A percentile compares a stretch with the other conserved stretches of the same genome.
Evolutionary conservation across 1,139 yeast genomes (phyloP).

Genomic region (Debaryomyces singareniensis): DNA sequence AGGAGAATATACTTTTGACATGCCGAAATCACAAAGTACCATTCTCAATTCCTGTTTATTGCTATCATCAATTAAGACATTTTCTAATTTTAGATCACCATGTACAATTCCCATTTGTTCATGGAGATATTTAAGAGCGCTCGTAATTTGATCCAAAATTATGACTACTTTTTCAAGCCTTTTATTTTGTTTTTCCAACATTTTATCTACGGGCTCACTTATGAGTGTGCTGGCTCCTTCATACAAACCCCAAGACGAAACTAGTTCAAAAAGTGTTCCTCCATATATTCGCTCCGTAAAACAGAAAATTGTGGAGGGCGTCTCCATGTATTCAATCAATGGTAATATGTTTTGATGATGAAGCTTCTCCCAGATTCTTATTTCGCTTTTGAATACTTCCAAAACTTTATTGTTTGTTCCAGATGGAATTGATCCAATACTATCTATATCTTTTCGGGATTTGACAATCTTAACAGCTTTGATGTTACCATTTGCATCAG

Average conservation of each 20-base stretch:
- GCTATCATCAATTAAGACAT: constrained; percentile 55
- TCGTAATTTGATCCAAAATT: constrained; percentile 43
- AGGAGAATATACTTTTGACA: constrained; percentile 42
- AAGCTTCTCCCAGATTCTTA: constrained; percentile 65
- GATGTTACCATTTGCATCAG: constrained; percentile 31
- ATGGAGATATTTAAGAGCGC: constrained; percentile 70
- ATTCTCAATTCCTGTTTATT: constrained; percentile 23
- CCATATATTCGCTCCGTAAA: constrained; percentile 66
- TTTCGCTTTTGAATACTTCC: constrained; percentile 62
- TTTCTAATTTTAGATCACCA: constrained; percentile 86
- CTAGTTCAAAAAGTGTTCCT: constrained; percentile 79
- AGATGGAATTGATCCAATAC: constrained; percentile 6
- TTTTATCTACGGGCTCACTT: constrained; percentile 22
- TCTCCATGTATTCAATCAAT: constrained; percentile 55
- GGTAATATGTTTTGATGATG: constrained; percentile 62
- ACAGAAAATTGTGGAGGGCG: constrained; percentile 61
- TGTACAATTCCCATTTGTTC: constrained; percentile 62
- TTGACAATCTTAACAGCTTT: constrained; percentile 77
- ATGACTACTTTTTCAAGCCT: constrained; percentile 20
- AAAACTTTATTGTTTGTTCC: constrained; percentile 24
- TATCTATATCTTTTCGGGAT: constrained; percentile 30
- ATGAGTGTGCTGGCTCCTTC: constrained; percentile 29
- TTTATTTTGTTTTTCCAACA: constrained; percentile 16
- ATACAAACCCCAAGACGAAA: constrained; percentile 57
- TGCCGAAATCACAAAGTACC: constrained; percentile 83